Conservation (phyloP, 2,329 filamentous ascomycete species). For the Rhinocladiella mackenziei region DNA sequence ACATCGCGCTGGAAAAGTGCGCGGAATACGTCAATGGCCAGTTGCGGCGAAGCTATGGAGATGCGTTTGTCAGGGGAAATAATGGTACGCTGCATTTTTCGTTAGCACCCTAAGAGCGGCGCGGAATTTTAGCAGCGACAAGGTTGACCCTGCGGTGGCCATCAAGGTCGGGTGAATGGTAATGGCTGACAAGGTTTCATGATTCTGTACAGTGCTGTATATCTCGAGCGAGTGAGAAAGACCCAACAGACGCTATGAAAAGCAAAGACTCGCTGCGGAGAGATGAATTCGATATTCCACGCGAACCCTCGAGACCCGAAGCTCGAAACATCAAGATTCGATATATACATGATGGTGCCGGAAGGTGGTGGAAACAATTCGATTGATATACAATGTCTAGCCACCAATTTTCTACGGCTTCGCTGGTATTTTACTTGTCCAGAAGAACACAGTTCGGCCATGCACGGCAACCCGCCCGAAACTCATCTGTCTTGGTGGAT, state of each 20-base stretch:
- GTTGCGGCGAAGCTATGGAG: slow-evolving; percentile 78
- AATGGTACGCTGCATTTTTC: slow-evolving; percentile 62
- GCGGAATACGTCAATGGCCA: slow-evolving; percentile 85
- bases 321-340: background rate
- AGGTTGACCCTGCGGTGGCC: background rate
- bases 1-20: slow-evolving; percentile 95
- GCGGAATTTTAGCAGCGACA: background rate
- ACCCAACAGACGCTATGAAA: background rate
- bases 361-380: background rate
- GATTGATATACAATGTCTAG: slow-evolving; percentile 13
- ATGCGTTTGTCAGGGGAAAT: slow-evolving; percentile 93
- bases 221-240: slow-evolving; percentile 25
- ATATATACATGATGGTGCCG: no score
- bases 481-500: slow-evolving; percentile 56
- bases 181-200: background rate
- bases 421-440: slow-evolving; percentile 45
- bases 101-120: no score
- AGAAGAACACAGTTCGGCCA: slow-evolving; percentile 60
- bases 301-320: no score
- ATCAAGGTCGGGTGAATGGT: no score
- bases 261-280: background rate
- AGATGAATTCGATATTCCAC: no score
- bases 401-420: slow-evolving; percentile 24
- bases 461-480: slow-evolving; percentile 62
- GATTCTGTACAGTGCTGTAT: slow-evolving; percentile 23